Evolutionary conservation across 129 eudicot species (phyloP), one percentile per base, ranked within the genome.

Genomic region (Ambrosia trifida): DNA sequence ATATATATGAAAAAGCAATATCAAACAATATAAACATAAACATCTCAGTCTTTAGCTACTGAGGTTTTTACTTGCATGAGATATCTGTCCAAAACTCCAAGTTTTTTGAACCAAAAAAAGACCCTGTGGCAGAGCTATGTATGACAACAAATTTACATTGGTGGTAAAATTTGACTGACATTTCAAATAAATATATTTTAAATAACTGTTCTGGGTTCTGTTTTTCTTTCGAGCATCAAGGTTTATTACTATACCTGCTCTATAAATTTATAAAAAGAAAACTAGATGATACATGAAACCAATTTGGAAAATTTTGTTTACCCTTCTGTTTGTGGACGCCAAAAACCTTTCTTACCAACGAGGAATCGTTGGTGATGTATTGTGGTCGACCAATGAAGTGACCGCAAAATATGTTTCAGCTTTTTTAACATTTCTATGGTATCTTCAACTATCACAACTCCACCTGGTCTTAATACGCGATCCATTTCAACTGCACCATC

Each of bases 401-500:
- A 90, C 50, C 28, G 79, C 69, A 90, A 63, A 59, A 90, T 66
- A 0, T 76, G 68, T 18, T 46, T 74, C 3, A 90, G 54, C 67
- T 79, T 79, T 67, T 76, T 72, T 16, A 90, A 79, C 69, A 78
- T 74, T 70, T 83, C 83, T 18, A 64, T 38, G 58, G 77, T 40
- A 68, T 90, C 97, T 75, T 85, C 89, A 78, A 87, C 80, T 68
- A 90, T 14, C 56, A 87, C 70, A 59, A 78, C 78, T 41, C 97
- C 97, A 41, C 83, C 89, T 36, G 97, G 97, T 79, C 97, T 87
- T 75, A 85, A 69, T 50, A 85, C 20, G 6, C 97, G 89, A 74
- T 90, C 97, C 80, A 87, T 83, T 85, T 90, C 97, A 20, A 78
- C 91, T 18, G 80, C 91, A 43, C 73, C 69, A 74, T 87, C 91